Evolutionary conservation across 495 filamentous ascomycete genomes (phyloP), one percentile per base, ranked within the genome.

Genomic region (Penicillium atrosanguineum): DNA sequence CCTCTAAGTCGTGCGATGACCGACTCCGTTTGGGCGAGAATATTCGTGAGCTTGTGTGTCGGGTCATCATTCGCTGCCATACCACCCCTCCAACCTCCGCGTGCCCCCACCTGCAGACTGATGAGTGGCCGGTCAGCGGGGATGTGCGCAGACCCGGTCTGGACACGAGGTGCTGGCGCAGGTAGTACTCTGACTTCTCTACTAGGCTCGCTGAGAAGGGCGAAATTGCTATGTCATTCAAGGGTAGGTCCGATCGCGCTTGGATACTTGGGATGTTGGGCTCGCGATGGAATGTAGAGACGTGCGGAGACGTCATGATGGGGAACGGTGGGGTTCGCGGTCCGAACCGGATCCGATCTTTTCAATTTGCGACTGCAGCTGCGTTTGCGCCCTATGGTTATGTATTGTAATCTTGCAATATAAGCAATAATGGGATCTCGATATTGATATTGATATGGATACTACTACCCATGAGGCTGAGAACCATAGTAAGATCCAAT

Each of bases 281-380:
- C 38, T 39, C 16, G 15, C 14, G 11, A 8, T 21, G 14, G 15
- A 25, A 20, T 36, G 29, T 8, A 16, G 44, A 29, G 23, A 23
- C 23, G 21, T 18, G 5, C 6, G 2, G 38, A 44, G 21, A 43
- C 36, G 23, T 44, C 44, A 47, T 31, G 44, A 31, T 47, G 44
- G 31, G 31, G 44, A 47, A 19, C 25, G 4, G 19, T 21, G 23
- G 50, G 50, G 42, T 23, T 19, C 12, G 42, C 50, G 42, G 50
- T 52, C 50, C 50, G 50, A 28, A 26, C 50, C 50, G 50, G 42
- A 37, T 37, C 50, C 50, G 23, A 36, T 26, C 28, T 16, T 44
- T 41, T 25, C 15, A 12, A 9, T 44, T n/a, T 23, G 34, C 34
- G 37, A 31, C 38, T 40, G 18, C 38, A 15, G 7, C 38, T 40